Evolutionary conservation across 345 rosid genomes (phyloP).

Genomic region (Alliaria petiolata): DNA sequence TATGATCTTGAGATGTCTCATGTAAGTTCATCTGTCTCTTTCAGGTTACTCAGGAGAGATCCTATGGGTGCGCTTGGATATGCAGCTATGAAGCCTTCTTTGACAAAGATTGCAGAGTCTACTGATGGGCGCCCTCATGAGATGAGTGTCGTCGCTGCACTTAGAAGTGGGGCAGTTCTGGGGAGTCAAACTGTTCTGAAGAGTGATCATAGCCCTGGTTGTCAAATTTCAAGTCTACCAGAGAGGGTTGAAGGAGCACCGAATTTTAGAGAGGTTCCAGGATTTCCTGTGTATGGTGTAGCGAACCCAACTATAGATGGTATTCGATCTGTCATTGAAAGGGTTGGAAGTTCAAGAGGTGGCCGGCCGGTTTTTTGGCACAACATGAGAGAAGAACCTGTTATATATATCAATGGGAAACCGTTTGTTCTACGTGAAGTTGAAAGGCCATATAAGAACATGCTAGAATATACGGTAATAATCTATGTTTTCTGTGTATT

Average conservation of each 20-base stretch:
- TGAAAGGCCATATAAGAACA: conserved; percentile 93
- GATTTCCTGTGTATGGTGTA: conserved; percentile 97
- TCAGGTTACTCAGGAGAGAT: conserved; percentile 92
- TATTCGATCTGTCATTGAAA: conserved; percentile 71
- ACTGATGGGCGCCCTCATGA: conserved; percentile 86
- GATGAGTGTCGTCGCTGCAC: conserved; percentile 85
- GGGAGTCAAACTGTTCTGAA: conserved; percentile 97
- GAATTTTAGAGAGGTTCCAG: conserved; percentile 93
- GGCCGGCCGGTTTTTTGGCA: conserved; percentile 91
- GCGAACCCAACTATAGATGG: conserved; percentile 99
- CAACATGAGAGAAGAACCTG: conserved; percentile 99
- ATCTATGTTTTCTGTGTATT: background rate
- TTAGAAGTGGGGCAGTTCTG: conserved; percentile 89
- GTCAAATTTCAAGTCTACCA: conserved; percentile 70
- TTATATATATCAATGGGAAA: conserved; percentile 89
- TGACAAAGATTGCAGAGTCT: conserved; percentile 69
- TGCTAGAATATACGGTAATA: conserved; percentile 91
- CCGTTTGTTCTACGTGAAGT: conserved; percentile 99
- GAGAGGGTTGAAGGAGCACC: conserved; percentile 99
- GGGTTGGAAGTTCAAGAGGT: conserved; percentile 80
- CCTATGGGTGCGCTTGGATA: conserved; percentile 99
- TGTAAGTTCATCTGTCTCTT: conserved; percentile 13
- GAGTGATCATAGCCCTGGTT: conserved; percentile 98
- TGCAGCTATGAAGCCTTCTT: conserved; percentile 63
- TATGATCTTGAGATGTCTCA: conserved; percentile 16